Percentiles rank a stretch among this genome's conserved stretches.
These are phyloP conservation scores for Capsicum baccatum DNA, from an alignment of 257 asterid genomes.

Conservation along the genomic window DNA sequence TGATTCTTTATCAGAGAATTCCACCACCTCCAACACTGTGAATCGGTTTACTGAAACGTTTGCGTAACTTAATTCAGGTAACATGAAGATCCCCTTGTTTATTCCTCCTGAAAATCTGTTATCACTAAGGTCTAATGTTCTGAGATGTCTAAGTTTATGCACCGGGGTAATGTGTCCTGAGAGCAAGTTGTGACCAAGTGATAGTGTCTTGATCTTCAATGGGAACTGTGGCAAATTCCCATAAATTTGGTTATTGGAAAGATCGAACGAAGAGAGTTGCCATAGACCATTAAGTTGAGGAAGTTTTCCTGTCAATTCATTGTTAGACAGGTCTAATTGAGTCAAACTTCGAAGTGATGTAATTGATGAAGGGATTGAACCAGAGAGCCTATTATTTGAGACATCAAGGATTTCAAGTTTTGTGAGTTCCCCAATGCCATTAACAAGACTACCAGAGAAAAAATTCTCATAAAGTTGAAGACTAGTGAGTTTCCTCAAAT, in stretches of 20 bases:
- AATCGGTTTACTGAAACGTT: conserved; percentile 49
- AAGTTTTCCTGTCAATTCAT: conserved; percentile 46
- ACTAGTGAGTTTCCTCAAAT: conserved; percentile 40
- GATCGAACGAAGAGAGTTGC: conserved; percentile 49
- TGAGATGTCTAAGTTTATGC: conserved; percentile 39
- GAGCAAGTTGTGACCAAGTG: conserved; percentile 41
- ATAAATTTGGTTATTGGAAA: conserved; percentile 48
- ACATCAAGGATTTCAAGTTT: conserved; percentile 44
- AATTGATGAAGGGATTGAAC: conserved; percentile 43
- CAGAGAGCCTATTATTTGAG: conserved; percentile 46
- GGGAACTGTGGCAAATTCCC: conserved; percentile 54
- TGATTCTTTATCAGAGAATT: conserved; percentile 29
- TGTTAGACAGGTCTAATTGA: conserved; percentile 38
- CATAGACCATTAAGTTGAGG: conserved; percentile 52
- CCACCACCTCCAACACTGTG: conserved; percentile 35
- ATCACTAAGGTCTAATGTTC: conserved; percentile 45
- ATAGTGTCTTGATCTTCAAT: conserved; percentile 32
- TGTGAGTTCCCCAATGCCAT: conserved; percentile 36
- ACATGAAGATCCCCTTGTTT: conserved; percentile 37
- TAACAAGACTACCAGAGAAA: conserved; percentile 50
- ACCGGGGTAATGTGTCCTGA: conserved; percentile 44
- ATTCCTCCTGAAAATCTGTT: conserved; percentile 50
- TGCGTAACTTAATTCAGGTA: conserved; percentile 36
- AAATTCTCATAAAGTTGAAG: conserved; percentile 46
- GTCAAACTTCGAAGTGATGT: conserved; percentile 40